Base-by-base conservation (phyloP, 257 asterid species). In the Nicotiana knightiana region DNA sequence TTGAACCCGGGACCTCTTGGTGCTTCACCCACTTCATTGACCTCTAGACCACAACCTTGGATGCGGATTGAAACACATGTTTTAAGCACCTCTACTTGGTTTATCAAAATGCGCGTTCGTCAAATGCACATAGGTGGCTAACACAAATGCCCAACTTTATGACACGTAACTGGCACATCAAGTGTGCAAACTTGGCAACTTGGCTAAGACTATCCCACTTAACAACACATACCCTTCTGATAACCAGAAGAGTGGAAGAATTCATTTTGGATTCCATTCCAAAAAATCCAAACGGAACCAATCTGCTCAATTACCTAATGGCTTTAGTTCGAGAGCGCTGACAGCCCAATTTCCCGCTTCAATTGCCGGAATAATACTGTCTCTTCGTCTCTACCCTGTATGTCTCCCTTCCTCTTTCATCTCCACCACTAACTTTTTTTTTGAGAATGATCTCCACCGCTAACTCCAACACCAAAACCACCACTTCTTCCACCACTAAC, bases 251-350 rank as follows among this genome's bases (percentile, higher is more conserved):
- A 54, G 17, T 13, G 59, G 59, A 54, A 54, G 59, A 54, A 54
- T 54, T 16, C 59, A 54, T 54, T 21, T 54, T 54, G 59, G 18
- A 54, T 54, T 54, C 16, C 59, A 54, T 13, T 54, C 85, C 67
- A 79, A 85, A 81, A 39, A 16, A 43, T 64, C 66, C 82, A 13
- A 11, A 82, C 10, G 71, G 5, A 9, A 76, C 9, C 80, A 84
- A 64, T 67, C 30, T 16, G 2, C 10, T 8, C 78, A 46, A 35
- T 33, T 81, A 67, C 48, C 80, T 30, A 21, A 92, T 93, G 96
- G 97, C 93, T 57, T 84, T 91, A 32, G 94, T 89, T 33, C 92
- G 93, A 17, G 88, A 91, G 18, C 96, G 98, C 84, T 97, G 94
- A 77, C 97, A 88, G 39, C 88, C 89, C 59, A 92, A 90, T 12